Evolutionary conservation across 176 grass and related monocot species (phyloP), one percentile per base, ranked within the genome.

Genomic region (Oryza longistaminata): DNA sequence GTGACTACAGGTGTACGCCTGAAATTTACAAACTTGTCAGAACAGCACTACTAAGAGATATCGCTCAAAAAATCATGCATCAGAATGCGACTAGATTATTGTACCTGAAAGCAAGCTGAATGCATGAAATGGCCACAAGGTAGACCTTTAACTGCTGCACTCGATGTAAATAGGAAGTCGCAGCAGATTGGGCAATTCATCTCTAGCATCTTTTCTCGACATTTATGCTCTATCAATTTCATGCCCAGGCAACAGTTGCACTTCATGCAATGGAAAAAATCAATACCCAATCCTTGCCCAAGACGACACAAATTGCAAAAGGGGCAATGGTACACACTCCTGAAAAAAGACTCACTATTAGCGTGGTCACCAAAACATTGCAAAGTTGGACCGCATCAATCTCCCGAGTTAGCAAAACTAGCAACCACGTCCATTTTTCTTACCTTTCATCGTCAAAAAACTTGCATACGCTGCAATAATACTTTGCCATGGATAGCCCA

Each of bases 361-460:
- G 37, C 7, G 17, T 60, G 42, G 26, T 69, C 40, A 73, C 22
- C 42, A 85, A 78, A 19, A 79, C 17, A 53, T 74, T 84, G 33
- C 11, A 68, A 43, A 75, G 9, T 60, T 75, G 60, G 48, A 49
- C 4, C 22, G 6, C 49, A 24, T 74, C 68, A 87, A 64, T 55
- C 39, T 58, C 9, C 50, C 33, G 53, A 76, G 7, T 70, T 72
- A 26, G 6, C 67, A 53, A 77, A 71, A 70, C 19, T 35, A 68
- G 26, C 29, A 68, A 37, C n/a, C 16, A 67, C 9, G 60, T 22
- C 65, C 35, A 43, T 6, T 4, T 3, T 9, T 3, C 65, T 80
- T 90, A 97, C 95, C 95, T 92, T 85, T 94, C 92, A 70, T 97
- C 95, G 10, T 97, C 95, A 78, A 97, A 97, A 86, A 97, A 94